Base-by-base conservation (phyloP, 1,284 basidiomycete genomes). In the Pseudozyma tsukubaensis region DNA sequence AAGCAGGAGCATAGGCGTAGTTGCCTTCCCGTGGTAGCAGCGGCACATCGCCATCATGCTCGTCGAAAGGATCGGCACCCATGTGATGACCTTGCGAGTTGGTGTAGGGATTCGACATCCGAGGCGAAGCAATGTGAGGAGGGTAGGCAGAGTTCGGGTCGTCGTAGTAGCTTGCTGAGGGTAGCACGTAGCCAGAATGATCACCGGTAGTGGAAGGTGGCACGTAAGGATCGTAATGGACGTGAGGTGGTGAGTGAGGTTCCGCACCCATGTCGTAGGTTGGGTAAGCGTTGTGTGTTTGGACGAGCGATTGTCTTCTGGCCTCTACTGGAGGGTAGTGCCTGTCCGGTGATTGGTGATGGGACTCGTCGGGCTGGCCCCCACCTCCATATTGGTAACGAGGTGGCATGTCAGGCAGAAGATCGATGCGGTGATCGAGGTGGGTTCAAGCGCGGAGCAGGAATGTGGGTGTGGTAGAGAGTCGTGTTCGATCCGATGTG, bases 1-100 rank as follows among this genome's bases (percentile, higher is more conserved):
- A 68, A 8, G 80, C 80, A 14, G 80, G 80, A 13, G 79, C 80
- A 50, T 79, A 80, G 5, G 63, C 72, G 44, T 79, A 77, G 52
- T 69, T 64, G 56, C 78, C 76, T 9, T 70, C 44, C 7, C 54
- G 29, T 4, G 78, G 78, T 21, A 78, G 35, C 18, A 78, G 76
- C 11, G 78, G 78, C 10, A 75, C 67, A 43, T 77, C 74, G 40
- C 68, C 68, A 21, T 54, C 58, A 34, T 62, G 72, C 43, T 76
- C 69, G 19, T 66, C 60, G 34, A 61, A 68, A 34, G 69, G 60
- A 35, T 79, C 65, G 0, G 21, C 59, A 39, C 47, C 55, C 29
- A 42, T 58, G 8, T 52, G 59, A 14, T 69, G 68, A n/a, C 47
- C n/a, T 18, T 71, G 60, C 5, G 54, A 61, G 43, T 69, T 34